phyloP scores from a whole-genome alignment of 352 stramenopile species.

The Pythium diclinum region DNA sequence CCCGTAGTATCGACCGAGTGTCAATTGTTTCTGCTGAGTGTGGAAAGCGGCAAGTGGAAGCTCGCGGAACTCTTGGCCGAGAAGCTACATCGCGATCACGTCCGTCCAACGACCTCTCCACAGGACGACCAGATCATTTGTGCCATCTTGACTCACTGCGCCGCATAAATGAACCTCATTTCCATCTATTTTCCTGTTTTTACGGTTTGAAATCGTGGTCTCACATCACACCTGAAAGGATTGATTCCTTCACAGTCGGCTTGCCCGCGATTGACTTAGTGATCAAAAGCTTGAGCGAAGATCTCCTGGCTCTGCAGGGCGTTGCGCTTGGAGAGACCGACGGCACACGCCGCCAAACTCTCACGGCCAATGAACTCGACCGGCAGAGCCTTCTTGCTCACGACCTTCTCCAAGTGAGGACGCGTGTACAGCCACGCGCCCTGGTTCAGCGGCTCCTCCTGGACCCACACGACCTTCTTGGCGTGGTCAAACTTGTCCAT shows the following conservation, averaged over 20 bases:
- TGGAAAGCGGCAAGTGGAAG: conserved; percentile 26
- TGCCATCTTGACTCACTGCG: conserved; percentile 7
- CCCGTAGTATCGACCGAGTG: conserved; percentile 9
- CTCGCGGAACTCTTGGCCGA: conserved; percentile 29
- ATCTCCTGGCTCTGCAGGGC: conserved; percentile 62
- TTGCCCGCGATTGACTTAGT: conserved; percentile 3
- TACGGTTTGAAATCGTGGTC: background rate
- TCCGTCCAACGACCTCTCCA: background rate
- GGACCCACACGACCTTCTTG: conserved; percentile 72
- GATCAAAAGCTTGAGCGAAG: conserved; percentile 57
- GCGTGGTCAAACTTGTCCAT: conserved; percentile 57
- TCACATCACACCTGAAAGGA: background rate
- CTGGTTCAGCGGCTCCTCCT: conserved; percentile 83
- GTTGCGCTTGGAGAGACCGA: conserved; percentile 72
- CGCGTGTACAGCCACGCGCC: conserved; percentile 72
- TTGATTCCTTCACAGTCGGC: conserved; percentile 5
- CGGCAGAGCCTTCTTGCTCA: conserved; percentile 46
- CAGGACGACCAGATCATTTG: background rate
- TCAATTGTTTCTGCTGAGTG: conserved; percentile 27
- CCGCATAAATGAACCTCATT: conserved; percentile 4
- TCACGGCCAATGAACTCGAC: conserved; percentile 75
- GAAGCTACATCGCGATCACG: conserved; percentile 25
- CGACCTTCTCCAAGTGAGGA: conserved; percentile 69
- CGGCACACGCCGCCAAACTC: conserved; percentile 63
- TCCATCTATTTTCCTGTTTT: conserved; percentile 1